These are phyloP conservation scores for Dothiorella sarmentorum DNA, from an alignment of 2,329 filamentous ascomycete genomes.

Conservation along the genomic window DNA sequence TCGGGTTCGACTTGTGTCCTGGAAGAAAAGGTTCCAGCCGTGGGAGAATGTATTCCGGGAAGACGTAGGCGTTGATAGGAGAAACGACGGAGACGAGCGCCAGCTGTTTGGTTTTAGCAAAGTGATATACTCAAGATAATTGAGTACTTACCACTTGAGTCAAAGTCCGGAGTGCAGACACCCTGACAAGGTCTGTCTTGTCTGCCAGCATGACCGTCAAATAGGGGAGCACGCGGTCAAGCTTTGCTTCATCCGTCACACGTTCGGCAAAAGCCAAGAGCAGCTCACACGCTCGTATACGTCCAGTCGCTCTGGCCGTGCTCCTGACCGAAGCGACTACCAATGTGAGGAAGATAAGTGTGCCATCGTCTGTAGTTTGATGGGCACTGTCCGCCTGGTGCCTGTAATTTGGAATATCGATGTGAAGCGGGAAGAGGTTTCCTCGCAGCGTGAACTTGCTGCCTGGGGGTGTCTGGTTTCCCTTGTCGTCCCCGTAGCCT, in stretches of 20 bases:
- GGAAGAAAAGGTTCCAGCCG: slow-evolving; percentile 56
- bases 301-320: slow-evolving; percentile 82
- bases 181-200: slow-evolving; percentile 75
- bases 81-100: slow-evolving; percentile 87
- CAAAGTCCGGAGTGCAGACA: slow-evolving; percentile 79
- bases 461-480: slow-evolving; percentile 32
- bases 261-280: slow-evolving; percentile 87
- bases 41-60: slow-evolving; percentile 63
- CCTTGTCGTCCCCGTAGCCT: slow-evolving; percentile 62
- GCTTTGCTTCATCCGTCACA: slow-evolving; percentile 89
- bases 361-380: slow-evolving; percentile 76
- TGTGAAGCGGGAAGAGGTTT: slow-evolving; percentile 71
- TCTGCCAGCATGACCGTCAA: slow-evolving; percentile 80
- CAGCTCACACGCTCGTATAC: slow-evolving; percentile 84
- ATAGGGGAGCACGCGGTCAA: slow-evolving; percentile 90
- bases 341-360: slow-evolving; percentile 84
- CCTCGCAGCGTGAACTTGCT: slow-evolving; percentile 42
- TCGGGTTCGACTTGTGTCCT: slow-evolving; percentile 48
- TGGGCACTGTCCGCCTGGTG: slow-evolving; percentile 62
- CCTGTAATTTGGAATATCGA: slow-evolving; percentile 84
- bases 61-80: slow-evolving; percentile 64
- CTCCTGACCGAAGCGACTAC: slow-evolving; percentile 86
- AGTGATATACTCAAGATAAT: neutral
- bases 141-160: slow-evolving; percentile 63
- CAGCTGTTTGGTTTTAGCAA: slow-evolving; percentile 42